Percentiles rank a stretch among this genome's conserved stretches.
These are phyloP conservation scores for Ophiostoma australiae DNA, from an alignment of 2,329 filamentous ascomycete genomes.

Conservation along the genomic window DNA sequence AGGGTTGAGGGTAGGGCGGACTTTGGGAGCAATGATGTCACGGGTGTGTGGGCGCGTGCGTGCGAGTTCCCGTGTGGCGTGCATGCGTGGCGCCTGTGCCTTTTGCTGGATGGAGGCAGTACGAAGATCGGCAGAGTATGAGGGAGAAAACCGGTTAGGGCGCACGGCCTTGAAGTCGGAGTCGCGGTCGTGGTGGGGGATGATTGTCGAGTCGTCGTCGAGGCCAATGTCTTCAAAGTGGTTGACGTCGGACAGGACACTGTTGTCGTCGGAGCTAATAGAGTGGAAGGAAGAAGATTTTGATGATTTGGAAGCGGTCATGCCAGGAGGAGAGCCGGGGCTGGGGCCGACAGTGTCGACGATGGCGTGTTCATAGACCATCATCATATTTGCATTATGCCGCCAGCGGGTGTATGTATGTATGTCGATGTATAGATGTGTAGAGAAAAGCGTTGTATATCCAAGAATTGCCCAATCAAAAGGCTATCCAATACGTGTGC, in stretches of 20 bases:
- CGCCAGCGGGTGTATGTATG: not conserved
- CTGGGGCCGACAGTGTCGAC: constrained; percentile 40
- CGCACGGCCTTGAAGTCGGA: constrained; percentile 36
- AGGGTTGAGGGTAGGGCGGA: constrained; percentile 43
- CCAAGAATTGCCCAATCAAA: not conserved
- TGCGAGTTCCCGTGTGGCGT: constrained; percentile 33
- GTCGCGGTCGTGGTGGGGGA: constrained; percentile 35
- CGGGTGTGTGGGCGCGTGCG: constrained; percentile 31
- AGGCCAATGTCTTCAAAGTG: constrained; percentile 94
- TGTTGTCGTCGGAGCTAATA: constrained; percentile 68
- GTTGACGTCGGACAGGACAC: constrained; percentile 64
- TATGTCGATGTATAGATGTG: not conserved
- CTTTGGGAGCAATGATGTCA: constrained; percentile 33
- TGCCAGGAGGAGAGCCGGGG: constrained; percentile 68
- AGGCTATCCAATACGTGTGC: not conserved
- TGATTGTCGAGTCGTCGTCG: constrained; percentile 50
- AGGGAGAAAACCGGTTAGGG: constrained; percentile 48
- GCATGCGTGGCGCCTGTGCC: constrained; percentile 29
- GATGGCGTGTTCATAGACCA: constrained; percentile 39
- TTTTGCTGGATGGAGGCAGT: constrained; percentile 32
- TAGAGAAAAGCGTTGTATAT: not conserved
- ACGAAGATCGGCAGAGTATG: constrained; percentile 42
- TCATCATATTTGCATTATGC: constrained; percentile 34
- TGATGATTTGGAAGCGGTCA: constrained; percentile 79
- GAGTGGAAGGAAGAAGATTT: constrained; percentile 87